Percentiles rank a stretch among this genome's conserved stretches.
phyloP scores from a whole-genome alignment of 225 moss, liverwort and hornwort species.

The Pleurozium schreberi region DNA sequence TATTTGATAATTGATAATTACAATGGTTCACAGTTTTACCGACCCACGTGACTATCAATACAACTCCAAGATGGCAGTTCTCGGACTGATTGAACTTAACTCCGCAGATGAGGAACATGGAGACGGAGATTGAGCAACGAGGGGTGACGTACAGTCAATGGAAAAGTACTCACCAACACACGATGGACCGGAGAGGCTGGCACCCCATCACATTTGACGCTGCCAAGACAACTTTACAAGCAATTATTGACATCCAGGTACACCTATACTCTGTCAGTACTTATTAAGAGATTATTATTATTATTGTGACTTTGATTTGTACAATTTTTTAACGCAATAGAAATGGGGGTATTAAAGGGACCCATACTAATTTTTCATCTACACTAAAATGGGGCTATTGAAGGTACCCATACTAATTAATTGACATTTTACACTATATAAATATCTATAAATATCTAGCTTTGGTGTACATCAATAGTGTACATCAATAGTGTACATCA shows the following conservation, averaged over 20 bases:
- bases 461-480: too few relatives aligned
- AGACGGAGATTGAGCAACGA: slow-evolving; percentile 70
- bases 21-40: slow-evolving; percentile 36
- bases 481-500: too few relatives aligned
- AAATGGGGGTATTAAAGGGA: too few relatives aligned
- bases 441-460: too few relatives aligned
- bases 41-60: slow-evolving; percentile 69
- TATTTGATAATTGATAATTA: background rate
- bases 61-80: slow-evolving; percentile 56
- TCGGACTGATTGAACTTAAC: background rate
- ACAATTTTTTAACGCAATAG: too few relatives aligned
- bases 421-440: too few relatives aligned
- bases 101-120: slow-evolving; percentile 48
- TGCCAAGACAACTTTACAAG: slow-evolving; percentile 54
- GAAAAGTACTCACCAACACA: slow-evolving; percentile 32
- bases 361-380: too few relatives aligned
- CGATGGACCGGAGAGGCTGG: slow-evolving; percentile 71
- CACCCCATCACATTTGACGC: slow-evolving; percentile 84
- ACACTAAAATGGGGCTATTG: too few relatives aligned
- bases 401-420: too few relatives aligned
- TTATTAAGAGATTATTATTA: background rate
- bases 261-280: background rate
- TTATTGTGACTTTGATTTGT: background rate
- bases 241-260: slow-evolving; percentile 78
- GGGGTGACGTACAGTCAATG: slow-evolving; percentile 80